Base-by-base conservation (phyloP, 2,329 filamentous ascomycete species). In the Pezicula rhizophila region DNA sequence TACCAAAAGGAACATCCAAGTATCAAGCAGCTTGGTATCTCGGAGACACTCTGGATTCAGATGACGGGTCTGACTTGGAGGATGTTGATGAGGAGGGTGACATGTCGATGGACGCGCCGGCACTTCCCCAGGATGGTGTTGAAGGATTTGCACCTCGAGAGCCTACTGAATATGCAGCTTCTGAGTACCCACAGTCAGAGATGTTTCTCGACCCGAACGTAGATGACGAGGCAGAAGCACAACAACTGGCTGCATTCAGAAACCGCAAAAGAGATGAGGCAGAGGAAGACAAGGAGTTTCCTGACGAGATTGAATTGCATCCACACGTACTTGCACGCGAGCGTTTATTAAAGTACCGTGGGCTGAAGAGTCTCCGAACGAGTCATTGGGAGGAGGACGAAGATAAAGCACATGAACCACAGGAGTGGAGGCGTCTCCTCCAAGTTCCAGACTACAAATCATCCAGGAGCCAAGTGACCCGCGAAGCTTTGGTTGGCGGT, bases 1-100 rank as follows among this genome's bases (percentile, higher is more conserved):
- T 99, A 18, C 93, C 93, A 1, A 88, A 84, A 67, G 93, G 93
- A 54, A 99, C 93, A 2, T 97, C 93, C 35, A 82, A 85, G 48
- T 97, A 96, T 68, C 93, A 99, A 69, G 80, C 91, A 18, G 91
- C 92, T 8, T 99, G 93, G 93, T 96, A 87, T 64, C 70, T 99
- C 33, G 85, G 81, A 11, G 76, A 78, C 48, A 79, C 91, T 51
- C 77, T 89, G 8, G 35, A 38, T 18, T 93, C 88, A 0, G 64
- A 87, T 63, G 89, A 86, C 8, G 92, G 86, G 38, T 96, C 91
- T 0, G 92, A 97, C 60, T 74, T 89, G 56, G 88, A 89, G 42
- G 83, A 85, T 52, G 68, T 73, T 15, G 79, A 83, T 34, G 85
- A 89, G 42, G 77, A 79, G 1, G 78, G 80, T 28, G 74, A 76